phyloP scores from a whole-genome alignment of 495 filamentous ascomycete species.

The Neurospora sp. region DNA sequence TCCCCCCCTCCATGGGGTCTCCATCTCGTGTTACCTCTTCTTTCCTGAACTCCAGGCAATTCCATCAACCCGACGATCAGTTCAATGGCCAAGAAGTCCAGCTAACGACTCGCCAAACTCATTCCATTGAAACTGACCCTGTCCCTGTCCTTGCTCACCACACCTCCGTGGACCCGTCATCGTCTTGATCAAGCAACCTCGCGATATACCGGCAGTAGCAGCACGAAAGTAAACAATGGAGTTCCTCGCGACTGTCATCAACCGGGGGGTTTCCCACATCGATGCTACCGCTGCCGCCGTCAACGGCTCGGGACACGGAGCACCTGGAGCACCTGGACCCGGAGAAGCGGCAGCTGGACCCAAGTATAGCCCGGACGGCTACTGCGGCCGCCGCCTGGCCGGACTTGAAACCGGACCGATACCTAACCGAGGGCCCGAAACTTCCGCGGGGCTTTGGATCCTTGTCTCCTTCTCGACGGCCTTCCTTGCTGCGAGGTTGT shows the following conservation, averaged over 20 bases:
- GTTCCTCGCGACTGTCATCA: not conserved
- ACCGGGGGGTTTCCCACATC: not conserved
- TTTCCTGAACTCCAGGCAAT: not conserved
- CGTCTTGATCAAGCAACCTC: not conserved
- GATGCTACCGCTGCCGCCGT: not conserved
- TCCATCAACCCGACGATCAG: not conserved
- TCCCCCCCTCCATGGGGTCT: not conserved
- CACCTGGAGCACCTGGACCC: too few relatives aligned
- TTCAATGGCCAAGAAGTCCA: not conserved
- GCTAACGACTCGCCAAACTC: not conserved
- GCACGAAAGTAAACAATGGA: not conserved
- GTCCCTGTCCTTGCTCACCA: not conserved
- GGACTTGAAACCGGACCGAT: not conserved
- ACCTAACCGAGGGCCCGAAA: slow-evolving; percentile 13
- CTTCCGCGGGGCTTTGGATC: slow-evolving; percentile 15
- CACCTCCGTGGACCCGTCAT: not conserved
- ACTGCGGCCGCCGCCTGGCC: not conserved
- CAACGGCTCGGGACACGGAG: not conserved
- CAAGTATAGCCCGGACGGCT: not conserved
- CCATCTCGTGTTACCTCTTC: not conserved
- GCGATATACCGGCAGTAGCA: not conserved
- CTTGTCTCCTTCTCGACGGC: slow-evolving; percentile 14
- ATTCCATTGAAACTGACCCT: not conserved
- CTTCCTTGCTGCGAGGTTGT: slow-evolving; percentile 20
- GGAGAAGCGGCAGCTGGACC: not conserved